phyloP scores from a whole-genome alignment of 441 rosid genomes.

The Corymbia citriodora region DNA sequence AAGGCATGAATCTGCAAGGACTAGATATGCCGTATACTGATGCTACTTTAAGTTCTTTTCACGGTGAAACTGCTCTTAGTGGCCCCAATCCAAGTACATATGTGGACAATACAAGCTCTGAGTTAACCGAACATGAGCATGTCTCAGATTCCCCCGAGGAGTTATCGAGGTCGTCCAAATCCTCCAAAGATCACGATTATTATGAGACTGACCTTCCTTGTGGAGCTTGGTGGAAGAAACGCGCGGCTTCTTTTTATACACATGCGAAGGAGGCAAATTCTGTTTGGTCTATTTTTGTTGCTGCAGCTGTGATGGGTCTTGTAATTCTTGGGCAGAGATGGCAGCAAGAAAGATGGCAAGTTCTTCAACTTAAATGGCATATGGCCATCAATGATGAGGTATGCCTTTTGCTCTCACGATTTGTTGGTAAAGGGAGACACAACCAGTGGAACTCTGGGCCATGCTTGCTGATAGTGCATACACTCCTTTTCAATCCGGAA shows the following conservation, averaged over 20 bases:
- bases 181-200: slow-evolving; percentile 28
- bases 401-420: background rate
- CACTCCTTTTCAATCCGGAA: background rate
- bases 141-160: slow-evolving; percentile 28
- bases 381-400: slow-evolving; percentile 67
- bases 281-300: slow-evolving; percentile 87
- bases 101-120: slow-evolving; percentile 28
- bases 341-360: slow-evolving; percentile 96
- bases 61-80: slow-evolving; percentile 38
- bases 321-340: slow-evolving; percentile 91
- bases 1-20: slow-evolving; percentile 24
- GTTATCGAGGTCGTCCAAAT: slow-evolving; percentile 19
- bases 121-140: slow-evolving; percentile 32
- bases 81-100: slow-evolving; percentile 29
- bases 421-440: background rate
- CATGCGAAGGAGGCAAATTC: slow-evolving; percentile 86
- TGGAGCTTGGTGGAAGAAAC: slow-evolving; percentile 96
- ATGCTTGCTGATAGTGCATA: background rate
- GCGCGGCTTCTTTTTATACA: slow-evolving; percentile 58
- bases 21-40: slow-evolving; percentile 29
- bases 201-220: slow-evolving; percentile 55
- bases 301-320: slow-evolving; percentile 91
- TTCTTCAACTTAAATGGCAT: slow-evolving; percentile 81
- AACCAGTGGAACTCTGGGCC: background rate
- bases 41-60: slow-evolving; percentile 41